Evolutionary conservation across 495 filamentous ascomycete species (phyloP).

Genomic region (Talaromyces thailandensis): DNA sequence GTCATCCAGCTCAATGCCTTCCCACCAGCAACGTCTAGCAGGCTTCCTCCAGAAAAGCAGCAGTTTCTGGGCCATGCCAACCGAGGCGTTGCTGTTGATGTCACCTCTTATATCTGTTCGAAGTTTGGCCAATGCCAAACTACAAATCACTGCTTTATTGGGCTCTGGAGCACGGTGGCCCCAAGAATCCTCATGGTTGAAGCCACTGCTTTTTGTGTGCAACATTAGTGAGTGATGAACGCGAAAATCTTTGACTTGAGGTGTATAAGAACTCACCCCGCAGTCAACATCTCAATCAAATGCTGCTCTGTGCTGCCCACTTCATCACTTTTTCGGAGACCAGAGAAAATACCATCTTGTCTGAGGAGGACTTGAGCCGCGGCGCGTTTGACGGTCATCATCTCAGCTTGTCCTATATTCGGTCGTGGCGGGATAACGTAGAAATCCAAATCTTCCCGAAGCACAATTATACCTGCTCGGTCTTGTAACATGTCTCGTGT

Average conservation of each 20-base stretch:
- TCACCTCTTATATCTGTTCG: constrained; percentile 84
- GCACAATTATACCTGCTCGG: constrained; percentile 92
- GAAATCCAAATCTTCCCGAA: constrained; percentile 95
- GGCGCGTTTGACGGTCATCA: constrained; percentile 95
- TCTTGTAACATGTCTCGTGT: constrained; percentile 72
- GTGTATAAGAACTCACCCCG: constrained; percentile 56
- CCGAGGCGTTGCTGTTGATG: constrained; percentile 67
- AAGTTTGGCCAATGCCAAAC: constrained; percentile 83
- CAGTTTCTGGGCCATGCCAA: constrained; percentile 98
- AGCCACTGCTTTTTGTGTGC: constrained; percentile 52
- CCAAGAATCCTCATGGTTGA: constrained; percentile 92
- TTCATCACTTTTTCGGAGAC: constrained; percentile 88
- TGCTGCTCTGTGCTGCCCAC: constrained; percentile 95
- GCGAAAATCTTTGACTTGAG: not conserved
- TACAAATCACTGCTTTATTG: constrained; percentile 97
- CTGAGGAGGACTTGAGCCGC: constrained; percentile 75
- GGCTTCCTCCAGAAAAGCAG: constrained; percentile 98
- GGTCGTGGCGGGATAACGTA: constrained; percentile 87
- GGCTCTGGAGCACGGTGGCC: constrained; percentile 93
- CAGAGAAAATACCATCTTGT: constrained; percentile 95
- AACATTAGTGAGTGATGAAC: constrained; percentile 8
- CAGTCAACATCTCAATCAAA: constrained; percentile 98
- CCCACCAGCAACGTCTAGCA: constrained; percentile 96
- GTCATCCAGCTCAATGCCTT: constrained; percentile 83
- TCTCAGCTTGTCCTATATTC: constrained; percentile 79